Evolutionary conservation across 2,329 filamentous ascomycete species (phyloP).

Genomic region (Sclerotiophoma versabilis): DNA sequence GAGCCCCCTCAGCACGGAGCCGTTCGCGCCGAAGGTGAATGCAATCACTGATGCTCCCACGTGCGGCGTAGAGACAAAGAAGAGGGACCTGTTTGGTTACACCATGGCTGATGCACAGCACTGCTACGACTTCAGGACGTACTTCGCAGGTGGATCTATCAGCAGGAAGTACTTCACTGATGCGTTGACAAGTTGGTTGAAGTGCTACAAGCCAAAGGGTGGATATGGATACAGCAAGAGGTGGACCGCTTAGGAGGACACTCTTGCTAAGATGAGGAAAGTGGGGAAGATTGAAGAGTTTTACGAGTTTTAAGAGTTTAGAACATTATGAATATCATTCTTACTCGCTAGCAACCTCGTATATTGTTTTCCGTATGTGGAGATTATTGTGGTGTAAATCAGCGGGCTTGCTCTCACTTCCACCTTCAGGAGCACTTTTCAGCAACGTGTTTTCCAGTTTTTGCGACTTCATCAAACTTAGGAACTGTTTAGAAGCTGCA

Average conservation of each 20-base stretch:
- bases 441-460: no score
- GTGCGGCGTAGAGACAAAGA: conserved; percentile 50
- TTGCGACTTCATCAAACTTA: no score
- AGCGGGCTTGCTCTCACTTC: no score
- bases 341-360: no score
- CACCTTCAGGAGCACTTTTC: no score
- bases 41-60: conserved; percentile 52
- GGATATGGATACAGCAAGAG: conserved; percentile 6
- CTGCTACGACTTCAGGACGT: conserved; percentile 56
- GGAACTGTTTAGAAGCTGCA: no score
- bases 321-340: no score
- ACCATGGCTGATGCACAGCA: conserved; percentile 56
- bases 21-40: conserved; percentile 50
- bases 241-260: conserved; percentile 5
- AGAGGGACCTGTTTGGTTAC: conserved; percentile 57
- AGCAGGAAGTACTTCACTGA: conserved; percentile 49
- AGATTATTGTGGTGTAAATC: no score
- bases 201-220: conserved; percentile 46
- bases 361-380: no score
- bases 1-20: conserved; percentile 52
- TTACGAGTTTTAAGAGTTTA: background rate
- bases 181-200: conserved; percentile 57
- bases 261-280: background rate
- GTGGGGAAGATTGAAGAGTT: background rate
- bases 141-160: conserved; percentile 41